Base-by-base conservation (phyloP, 1,284 basidiomycete genomes). In the Rhodotorula sp. region DNA sequence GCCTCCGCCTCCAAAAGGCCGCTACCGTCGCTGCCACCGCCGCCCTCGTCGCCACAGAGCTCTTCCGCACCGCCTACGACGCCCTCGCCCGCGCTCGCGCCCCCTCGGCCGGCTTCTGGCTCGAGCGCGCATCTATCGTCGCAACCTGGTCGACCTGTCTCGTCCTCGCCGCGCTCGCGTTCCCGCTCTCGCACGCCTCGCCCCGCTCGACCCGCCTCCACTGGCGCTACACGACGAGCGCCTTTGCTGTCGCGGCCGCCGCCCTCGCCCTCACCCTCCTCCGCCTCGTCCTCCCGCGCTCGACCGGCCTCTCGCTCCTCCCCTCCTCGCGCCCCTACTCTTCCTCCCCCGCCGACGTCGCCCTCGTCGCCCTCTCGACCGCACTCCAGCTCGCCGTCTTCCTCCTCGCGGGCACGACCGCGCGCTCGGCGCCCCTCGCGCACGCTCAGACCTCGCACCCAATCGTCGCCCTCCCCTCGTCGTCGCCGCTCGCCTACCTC, bases 211-310 rank as follows among this genome's bases (percentile, higher is more conserved):
- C 84, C 7, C 74, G 81, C 1, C 72, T 81, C 8, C 91, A 94
- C 78, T 87, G 87, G 72, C 81, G 84, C 23, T 87, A 86, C 7
- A 85, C 91, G 13, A 80, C 90, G 23, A 89, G 93, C 79, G 81
- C 94, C 9, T 86, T 88, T 0, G 77, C 81, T 7, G 81, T 92
- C 66, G 86, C 88, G 0, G 84, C 77, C 16, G 45, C 70, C 13
- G 66, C 77, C 5, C 64, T 79, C 52, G 23, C 58, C 8, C 68
- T 78, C 62, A 41, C 74, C 7, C 45, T 71, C 27, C 42, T 68
- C 16, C 68, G 70, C 17, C 46, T 72, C 45, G 19, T 75, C 58
- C 66, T 75, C 55, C 74, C 74, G 13, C 66, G 67, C 50, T 54
- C 66, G 9, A 69, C 69, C 14, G 60, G 64, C 1, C 42, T 66